Evolutionary conservation across 202 grass and related monocot genomes (phyloP), one percentile per base, ranked within the genome.

Genomic region (Brachypodium distachyon): DNA sequence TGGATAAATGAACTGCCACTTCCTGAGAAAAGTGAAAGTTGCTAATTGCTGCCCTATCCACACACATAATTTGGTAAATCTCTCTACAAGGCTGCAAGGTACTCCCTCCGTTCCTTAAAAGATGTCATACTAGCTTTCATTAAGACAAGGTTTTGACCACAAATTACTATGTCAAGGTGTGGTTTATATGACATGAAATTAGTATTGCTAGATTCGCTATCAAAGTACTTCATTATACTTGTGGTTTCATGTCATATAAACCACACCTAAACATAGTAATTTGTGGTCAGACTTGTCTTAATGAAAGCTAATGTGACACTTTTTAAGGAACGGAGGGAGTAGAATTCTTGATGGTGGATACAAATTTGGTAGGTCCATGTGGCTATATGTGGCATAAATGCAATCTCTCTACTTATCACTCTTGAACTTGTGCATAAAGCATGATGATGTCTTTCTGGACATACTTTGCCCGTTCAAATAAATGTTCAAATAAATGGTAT

Each of bases 401-500:
- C 16, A 67, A 62, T 54, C 41, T 63, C 18, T 62, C 40, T 77
- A 58, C 21, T 56, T 53, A 14, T 22, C 5, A 64, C 46, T 38
- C 27, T 54, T 46, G 13, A 57, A 16, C 36, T 2, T 28, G 32
- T 62, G 50, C 25, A 27, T 61, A 21, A n/a, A 44, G 33, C 1
- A 12, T 55, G 27, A 76, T 69, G 43, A 81, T 75, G 50, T 12
- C 41, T 39, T 62, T 49, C 31, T 72, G 42, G 27, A 77, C 36
- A 55, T 32, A 42, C 3, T 32, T 79, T 50, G 69, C 37, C 41
- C 13, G 25, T 57, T 79, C 32, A 79, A 17, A 57, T 68, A 67
- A 68, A 43, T 57, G 25, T 57, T 79, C 32, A 79, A 17, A 57
- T 68, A 67, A 68, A 43, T 57, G 72, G 25, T 57, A 43, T 79